Percentiles rank a stretch among this genome's conserved stretches.
Evolutionary conservation across 805 yeast genomes (phyloP).

Genomic region (Cyberlindnera maclurae): DNA sequence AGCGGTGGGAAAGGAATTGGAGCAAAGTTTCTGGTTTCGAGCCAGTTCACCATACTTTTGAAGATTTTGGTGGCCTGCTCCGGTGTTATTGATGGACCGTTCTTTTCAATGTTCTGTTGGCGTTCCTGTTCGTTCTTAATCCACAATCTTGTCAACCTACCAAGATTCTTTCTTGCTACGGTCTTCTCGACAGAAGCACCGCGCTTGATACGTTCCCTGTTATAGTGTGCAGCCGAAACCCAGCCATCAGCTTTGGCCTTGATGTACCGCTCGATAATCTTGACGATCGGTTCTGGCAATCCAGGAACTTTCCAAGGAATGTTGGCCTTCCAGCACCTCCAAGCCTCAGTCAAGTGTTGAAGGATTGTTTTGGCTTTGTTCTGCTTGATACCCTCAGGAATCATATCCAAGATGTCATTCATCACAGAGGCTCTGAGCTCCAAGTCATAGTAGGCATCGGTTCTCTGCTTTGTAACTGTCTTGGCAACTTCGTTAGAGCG

Average conservation of each 20-base stretch:
- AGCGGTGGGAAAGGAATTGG: slow-evolving; percentile 94
- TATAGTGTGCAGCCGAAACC: slow-evolving; percentile 88
- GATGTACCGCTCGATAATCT: slow-evolving; percentile 80
- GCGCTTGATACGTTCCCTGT: slow-evolving; percentile 77
- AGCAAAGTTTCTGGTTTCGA: slow-evolving; percentile 72
- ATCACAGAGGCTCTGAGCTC: slow-evolving; percentile 91
- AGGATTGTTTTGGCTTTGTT: slow-evolving; percentile 79
- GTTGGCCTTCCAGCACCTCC: slow-evolving; percentile 99
- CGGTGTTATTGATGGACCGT: slow-evolving; percentile 83
- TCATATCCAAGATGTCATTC: slow-evolving; percentile 95
- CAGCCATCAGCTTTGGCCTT: slow-evolving; percentile 96
- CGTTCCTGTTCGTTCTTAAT: slow-evolving; percentile 86
- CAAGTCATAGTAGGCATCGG: slow-evolving; percentile 89
- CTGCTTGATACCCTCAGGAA: slow-evolving; percentile 89
- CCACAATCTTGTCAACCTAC: slow-evolving; percentile 89
- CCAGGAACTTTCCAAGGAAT: slow-evolving; percentile 98
- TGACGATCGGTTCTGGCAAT: slow-evolving; percentile 82
- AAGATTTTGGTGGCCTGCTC: slow-evolving; percentile 85
- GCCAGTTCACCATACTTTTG: slow-evolving; percentile 86
- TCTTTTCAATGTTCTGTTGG: slow-evolving; percentile 68
- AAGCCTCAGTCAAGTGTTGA: slow-evolving; percentile 94
- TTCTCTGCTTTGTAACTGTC: slow-evolving; percentile 90
- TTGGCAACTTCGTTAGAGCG: slow-evolving; percentile 89
- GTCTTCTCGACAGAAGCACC: slow-evolving; percentile 96
- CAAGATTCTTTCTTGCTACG: slow-evolving; percentile 87